Evolutionary conservation across 2,329 filamentous ascomycete species (phyloP).

Genomic region (Teratosphaeria gauchensis): DNA sequence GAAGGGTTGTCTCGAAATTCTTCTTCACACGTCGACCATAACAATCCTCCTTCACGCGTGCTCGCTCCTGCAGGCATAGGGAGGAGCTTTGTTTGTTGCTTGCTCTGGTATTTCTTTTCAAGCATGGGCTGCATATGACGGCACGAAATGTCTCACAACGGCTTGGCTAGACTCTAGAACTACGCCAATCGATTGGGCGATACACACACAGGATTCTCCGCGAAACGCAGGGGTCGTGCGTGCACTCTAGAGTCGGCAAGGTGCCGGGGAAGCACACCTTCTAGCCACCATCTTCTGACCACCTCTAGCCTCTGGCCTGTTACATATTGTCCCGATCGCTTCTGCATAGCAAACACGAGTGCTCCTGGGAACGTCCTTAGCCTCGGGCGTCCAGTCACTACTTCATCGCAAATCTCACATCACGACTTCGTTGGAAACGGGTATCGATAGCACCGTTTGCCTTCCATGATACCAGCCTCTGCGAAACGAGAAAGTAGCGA

Average conservation of each 20-base stretch:
- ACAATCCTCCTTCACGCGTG: not conserved
- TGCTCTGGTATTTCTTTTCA: not conserved
- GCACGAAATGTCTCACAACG: slow-evolving; percentile 2
- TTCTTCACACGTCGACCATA: not conserved
- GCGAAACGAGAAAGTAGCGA: slow-evolving; percentile 15
- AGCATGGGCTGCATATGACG: not conserved
- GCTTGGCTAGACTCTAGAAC: slow-evolving; percentile 4
- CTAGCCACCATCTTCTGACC: not conserved
- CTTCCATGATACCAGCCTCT: slow-evolving; percentile 25
- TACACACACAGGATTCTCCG: slow-evolving; percentile 11
- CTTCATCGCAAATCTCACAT: not conserved
- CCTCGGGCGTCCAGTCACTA: not conserved
- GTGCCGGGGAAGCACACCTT: slow-evolving; percentile 2
- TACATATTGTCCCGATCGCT: not conserved
- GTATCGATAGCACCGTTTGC: slow-evolving; percentile 11
- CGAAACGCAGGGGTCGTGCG: slow-evolving; percentile 7
- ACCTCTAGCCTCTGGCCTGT: not conserved
- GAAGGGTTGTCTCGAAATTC: not conserved
- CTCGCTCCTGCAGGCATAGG: not conserved
- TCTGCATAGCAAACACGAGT: not conserved
- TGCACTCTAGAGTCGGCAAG: slow-evolving; percentile 7
- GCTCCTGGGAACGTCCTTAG: not conserved
- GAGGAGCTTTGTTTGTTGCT: not conserved
- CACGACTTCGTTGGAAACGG: slow-evolving; percentile 2
- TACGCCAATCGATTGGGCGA: slow-evolving; percentile 12